A percentile compares a stretch with the other conserved stretches of the same genome.
phyloP scores from a whole-genome alignment of 768 basidiomycete species.

The Leccinellum albellum region DNA sequence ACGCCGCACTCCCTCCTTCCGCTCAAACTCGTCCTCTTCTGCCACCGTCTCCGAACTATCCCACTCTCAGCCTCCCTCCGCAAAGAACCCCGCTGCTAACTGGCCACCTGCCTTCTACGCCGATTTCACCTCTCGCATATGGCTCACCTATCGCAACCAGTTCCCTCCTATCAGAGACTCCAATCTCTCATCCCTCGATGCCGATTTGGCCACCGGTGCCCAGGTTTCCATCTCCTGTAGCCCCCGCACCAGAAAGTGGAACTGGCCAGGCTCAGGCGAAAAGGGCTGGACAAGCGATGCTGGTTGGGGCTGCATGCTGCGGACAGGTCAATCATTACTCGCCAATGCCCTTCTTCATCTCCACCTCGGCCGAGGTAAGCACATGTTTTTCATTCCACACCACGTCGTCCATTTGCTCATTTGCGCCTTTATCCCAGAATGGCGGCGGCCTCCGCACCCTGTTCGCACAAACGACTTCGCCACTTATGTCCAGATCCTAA shows the following conservation, averaged over 20 bases:
- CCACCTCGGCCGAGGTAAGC: slow-evolving; percentile 69
- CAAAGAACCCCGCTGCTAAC: slow-evolving; percentile 34
- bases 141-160: slow-evolving; percentile 89
- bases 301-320: slow-evolving; percentile 91
- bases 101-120: slow-evolving; percentile 85
- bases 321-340: slow-evolving; percentile 81
- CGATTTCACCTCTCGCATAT: slow-evolving; percentile 85
- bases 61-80: slow-evolving; percentile 34
- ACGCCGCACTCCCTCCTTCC: slow-evolving; percentile 39
- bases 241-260: slow-evolving; percentile 53
- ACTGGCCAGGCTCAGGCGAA: slow-evolving; percentile 60
- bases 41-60: slow-evolving; percentile 33
- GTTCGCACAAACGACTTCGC: slow-evolving; percentile 66
- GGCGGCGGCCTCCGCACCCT: slow-evolving; percentile 70
- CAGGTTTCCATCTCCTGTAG: slow-evolving; percentile 37
- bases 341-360: slow-evolving; percentile 75
- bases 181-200: slow-evolving; percentile 41
- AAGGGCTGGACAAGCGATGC: slow-evolving; percentile 82
- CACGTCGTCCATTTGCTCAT: slow-evolving; percentile 8
- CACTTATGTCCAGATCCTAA: slow-evolving; percentile 84
- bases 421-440: slow-evolving; percentile 48
- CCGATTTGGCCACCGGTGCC: slow-evolving; percentile 27
- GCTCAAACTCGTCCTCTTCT: slow-evolving; percentile 43
- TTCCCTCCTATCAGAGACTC: slow-evolving; percentile 78
- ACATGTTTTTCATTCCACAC: slow-evolving; percentile 3